Evolutionary conservation across 1,284 basidiomycete species (phyloP).

Genomic region (Microbotryum saponariae): DNA sequence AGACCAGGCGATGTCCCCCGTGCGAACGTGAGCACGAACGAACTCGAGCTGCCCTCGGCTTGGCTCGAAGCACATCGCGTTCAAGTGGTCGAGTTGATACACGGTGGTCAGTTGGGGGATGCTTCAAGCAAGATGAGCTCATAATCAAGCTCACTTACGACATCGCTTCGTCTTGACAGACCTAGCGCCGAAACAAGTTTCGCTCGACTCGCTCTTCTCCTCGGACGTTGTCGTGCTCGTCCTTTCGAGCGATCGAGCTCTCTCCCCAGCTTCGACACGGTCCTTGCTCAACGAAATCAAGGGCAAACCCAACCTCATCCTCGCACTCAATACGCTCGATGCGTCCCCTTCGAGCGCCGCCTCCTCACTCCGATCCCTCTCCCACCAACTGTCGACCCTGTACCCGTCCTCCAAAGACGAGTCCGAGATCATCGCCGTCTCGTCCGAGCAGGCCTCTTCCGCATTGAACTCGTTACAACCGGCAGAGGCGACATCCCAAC

Average conservation of each 20-base stretch:
- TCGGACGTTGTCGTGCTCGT: slow-evolving; percentile 29
- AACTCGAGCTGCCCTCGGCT: slow-evolving; percentile 9
- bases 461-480: slow-evolving; percentile 16
- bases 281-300: slow-evolving; percentile 16
- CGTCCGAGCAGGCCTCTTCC: slow-evolving; percentile 16
- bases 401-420: slow-evolving; percentile 2
- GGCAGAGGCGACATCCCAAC: neutral
- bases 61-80: slow-evolving; percentile 21
- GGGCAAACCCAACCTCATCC: slow-evolving; percentile 22
- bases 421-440: slow-evolving; percentile 11
- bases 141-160: neutral
- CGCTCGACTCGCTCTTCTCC: slow-evolving; percentile 19
- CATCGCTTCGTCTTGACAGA: neutral
- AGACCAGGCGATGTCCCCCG: slow-evolving; percentile 11
- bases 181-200: slow-evolving; percentile 18
- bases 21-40: neutral
- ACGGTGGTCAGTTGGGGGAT: slow-evolving; percentile 9
- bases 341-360: slow-evolving; percentile 11
- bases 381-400: slow-evolving; percentile 13
- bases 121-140: neutral
- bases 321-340: slow-evolving; percentile 21
- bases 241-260: slow-evolving; percentile 14
- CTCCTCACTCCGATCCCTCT: slow-evolving; percentile 8
- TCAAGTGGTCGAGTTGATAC: slow-evolving; percentile 20
- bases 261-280: slow-evolving; percentile 4